Conservation (phyloP, 78 protist species). For the Emiliania huxleyi region DNA sequence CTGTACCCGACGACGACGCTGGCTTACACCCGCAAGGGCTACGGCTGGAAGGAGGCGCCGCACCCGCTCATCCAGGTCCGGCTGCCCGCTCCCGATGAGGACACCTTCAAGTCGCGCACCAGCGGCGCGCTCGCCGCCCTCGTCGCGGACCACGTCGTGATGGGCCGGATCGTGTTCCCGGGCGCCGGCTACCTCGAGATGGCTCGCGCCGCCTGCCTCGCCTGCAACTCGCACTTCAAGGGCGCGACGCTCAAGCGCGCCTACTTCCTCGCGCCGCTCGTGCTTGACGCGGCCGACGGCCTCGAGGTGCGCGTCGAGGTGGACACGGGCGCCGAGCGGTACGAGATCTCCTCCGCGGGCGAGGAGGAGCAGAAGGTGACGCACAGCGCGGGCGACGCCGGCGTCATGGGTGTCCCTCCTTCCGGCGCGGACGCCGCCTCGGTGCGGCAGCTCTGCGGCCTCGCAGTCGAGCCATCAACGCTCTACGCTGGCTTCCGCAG, state of each 20-base stretch:
- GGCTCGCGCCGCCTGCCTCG: not conserved
- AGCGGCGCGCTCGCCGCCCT: not conserved
- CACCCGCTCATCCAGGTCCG: not conserved
- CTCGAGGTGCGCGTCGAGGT: not conserved
- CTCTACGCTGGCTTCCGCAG: not conserved
- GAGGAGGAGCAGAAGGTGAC: not conserved
- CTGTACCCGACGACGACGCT: not conserved
- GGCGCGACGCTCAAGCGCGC: not conserved
- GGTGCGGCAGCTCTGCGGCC: not conserved
- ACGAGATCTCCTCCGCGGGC: not conserved
- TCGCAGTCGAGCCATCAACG: not conserved
- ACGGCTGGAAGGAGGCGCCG: not conserved
- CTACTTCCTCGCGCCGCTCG: not conserved
- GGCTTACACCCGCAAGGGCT: not conserved
- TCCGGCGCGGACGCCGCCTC: not conserved
- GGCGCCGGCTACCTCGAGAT: not conserved
- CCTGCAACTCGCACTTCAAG: not conserved
- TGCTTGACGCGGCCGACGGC: not conserved
- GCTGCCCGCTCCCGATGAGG: not conserved
- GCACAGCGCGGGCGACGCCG: not conserved
- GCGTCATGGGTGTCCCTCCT: not conserved
- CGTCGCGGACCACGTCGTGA: not conserved
- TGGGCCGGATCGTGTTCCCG: not conserved
- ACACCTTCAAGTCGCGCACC: not conserved
- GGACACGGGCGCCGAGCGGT: not conserved